Evolutionary conservation across 768 basidiomycete genomes (phyloP), one percentile per base, ranked within the genome.

Genomic region (Tephrocybe rancida): DNA sequence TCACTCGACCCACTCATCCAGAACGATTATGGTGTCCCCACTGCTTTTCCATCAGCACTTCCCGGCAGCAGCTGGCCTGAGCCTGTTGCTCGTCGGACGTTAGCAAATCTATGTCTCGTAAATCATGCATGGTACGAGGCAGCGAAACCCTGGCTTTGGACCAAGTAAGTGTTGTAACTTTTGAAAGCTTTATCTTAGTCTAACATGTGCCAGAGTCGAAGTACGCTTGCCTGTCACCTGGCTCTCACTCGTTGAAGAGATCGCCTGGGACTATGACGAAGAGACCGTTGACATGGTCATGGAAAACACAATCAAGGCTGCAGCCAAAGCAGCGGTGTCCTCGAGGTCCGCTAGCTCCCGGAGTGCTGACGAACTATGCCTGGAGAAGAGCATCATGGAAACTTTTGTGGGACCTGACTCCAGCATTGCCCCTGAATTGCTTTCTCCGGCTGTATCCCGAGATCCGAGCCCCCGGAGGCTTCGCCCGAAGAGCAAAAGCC

Each of bases 121-220:
- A 90, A 85, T 63, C 87, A 76, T 62, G 78, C 83, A 2, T 93
- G 89, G 88, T 84, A 85, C 64, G 81, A 83, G 25, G 92, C 90
- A 1, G 89, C 92, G n/a, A 88, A 87, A 60, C 91, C 91, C 0
- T 94, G 88, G 89, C 73, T 95, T 5, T 95, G 92, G 91, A 82
- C 81, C 53, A 85, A 85, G 76, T 78, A 52, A 54, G 76, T 65
- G 16, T 30, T n/a, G 30, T 11, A 26, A 30, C 14, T 30, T 44
- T 56, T 26, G 41, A 45, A 55, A 46, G 42, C 19, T 26, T 13
- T 26, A 42, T 42, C 9, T 22, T 24, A 6, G 35, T 22, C 29
- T 55, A 13, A 35, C 43, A 53, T 39, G 19, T 7, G 21, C 27
- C 48, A 78, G 76, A 55, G 74, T 94, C 57, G 92, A 93, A 67